Evolutionary conservation across 208 protist genomes (phyloP).

Genomic region (Sergeia podlipaevii): DNA sequence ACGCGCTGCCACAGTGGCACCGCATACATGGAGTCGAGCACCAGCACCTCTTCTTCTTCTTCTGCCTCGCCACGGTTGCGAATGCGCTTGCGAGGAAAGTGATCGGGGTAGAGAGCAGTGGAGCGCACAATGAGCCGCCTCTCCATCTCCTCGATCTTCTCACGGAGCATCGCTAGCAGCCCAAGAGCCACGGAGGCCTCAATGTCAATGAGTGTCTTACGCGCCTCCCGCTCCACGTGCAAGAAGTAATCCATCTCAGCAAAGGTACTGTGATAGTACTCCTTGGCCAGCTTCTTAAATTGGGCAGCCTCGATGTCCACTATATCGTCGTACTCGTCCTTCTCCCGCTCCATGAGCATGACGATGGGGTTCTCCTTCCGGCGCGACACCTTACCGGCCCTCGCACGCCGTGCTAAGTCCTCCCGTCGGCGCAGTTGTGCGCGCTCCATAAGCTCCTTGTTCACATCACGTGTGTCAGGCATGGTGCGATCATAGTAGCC

Average conservation of each 20-base stretch:
- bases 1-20: constrained; percentile 60
- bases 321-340: constrained; percentile 27
- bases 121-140: constrained; percentile 40
- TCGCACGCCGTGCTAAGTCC: constrained; percentile 16
- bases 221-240: constrained; percentile 29
- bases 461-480: constrained; percentile 15
- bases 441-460: constrained; percentile 15
- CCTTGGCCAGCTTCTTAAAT: constrained; percentile 18
- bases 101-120: constrained; percentile 18
- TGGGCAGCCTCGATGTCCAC: constrained; percentile 18
- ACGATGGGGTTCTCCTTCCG: constrained; percentile 6
- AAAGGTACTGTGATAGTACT: constrained; percentile 18
- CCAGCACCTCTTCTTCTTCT: constrained; percentile 7
- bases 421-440: constrained; percentile 20
- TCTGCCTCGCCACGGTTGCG: constrained; percentile 7
- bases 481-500: not conserved
- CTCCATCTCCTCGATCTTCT: constrained; percentile 30
- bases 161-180: constrained; percentile 18
- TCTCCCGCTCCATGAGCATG: constrained; percentile 20
- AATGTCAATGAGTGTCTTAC: constrained; percentile 37
- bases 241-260: constrained; percentile 18
- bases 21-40: constrained; percentile 38
- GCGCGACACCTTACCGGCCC: not conserved
- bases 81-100: constrained; percentile 15
- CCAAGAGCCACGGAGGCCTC: constrained; percentile 13